phyloP scores from a whole-genome alignment of 2,329 filamentous ascomycete species.

The Xylariaceae sp. region DNA sequence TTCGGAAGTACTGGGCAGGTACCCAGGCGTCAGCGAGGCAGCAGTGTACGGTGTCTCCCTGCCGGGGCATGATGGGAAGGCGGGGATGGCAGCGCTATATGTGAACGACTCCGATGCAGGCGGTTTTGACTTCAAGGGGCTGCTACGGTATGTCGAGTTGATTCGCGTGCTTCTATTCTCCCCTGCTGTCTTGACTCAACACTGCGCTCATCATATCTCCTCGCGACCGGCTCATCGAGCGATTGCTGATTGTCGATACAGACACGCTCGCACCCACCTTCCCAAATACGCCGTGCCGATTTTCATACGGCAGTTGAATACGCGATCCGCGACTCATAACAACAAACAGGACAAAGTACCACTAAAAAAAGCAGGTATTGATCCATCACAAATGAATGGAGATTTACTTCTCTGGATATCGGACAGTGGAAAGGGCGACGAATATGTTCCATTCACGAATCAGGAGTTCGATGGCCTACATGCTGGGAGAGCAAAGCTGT shows the following conservation, averaged over 20 bases:
- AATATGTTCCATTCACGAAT: conserved; percentile 56
- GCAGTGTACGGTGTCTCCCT: conserved; percentile 67
- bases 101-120: conserved; percentile 43
- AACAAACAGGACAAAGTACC: conserved; percentile 79
- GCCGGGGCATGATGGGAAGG: conserved; percentile 64
- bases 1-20: conserved; percentile 56
- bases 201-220: neutral
- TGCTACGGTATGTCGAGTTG: conserved; percentile 46
- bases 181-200: neutral
- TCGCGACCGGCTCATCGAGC: neutral
- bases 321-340: conserved; percentile 63
- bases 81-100: conserved; percentile 60
- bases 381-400: conserved; percentile 45
- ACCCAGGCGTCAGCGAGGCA: conserved; percentile 57
- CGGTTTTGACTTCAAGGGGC: conserved; percentile 55
- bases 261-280: conserved; percentile 54
- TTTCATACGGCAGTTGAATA: conserved; percentile 61
- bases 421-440: conserved; percentile 48
- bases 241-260: conserved; percentile 13
- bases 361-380: conserved; percentile 62
- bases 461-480: conserved; percentile 55
- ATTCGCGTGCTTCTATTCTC: neutral
- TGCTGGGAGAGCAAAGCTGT: conserved; percentile 43
- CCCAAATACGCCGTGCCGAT: conserved; percentile 73
- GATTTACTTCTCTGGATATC: conserved; percentile 54